Percentiles rank a stretch among this genome's conserved stretches.
phyloP scores from a whole-genome alignment of 2,329 filamentous ascomycete species.

The Cordyceps fumosorosea region DNA sequence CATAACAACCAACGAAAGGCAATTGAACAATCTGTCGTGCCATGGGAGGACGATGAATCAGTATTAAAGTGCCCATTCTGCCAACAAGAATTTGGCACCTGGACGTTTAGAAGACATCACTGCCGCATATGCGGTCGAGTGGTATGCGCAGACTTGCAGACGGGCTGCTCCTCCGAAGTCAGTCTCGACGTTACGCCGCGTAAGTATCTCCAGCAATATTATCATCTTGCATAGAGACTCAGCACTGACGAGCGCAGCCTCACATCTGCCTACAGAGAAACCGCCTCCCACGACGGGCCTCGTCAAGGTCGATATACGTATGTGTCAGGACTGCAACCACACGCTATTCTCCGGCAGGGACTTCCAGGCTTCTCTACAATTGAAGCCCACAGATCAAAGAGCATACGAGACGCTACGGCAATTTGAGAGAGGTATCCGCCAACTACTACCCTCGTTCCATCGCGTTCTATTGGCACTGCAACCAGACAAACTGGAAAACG shows the following conservation, averaged over 20 bases:
- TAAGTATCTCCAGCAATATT: slow-evolving; percentile 19
- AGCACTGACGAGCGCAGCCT: slow-evolving; percentile 16
- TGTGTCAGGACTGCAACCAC: slow-evolving; percentile 81
- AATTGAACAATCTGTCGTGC: slow-evolving; percentile 86
- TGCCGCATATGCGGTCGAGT: slow-evolving; percentile 90
- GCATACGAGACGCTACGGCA: slow-evolving; percentile 78
- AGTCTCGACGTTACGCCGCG: slow-evolving; percentile 65
- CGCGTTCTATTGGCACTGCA: slow-evolving; percentile 68
- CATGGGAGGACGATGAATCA: slow-evolving; percentile 85
- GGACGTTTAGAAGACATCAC: slow-evolving; percentile 89
- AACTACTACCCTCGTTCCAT: slow-evolving; percentile 79
- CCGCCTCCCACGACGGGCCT: slow-evolving; percentile 32
- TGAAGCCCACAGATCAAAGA: slow-evolving; percentile 67
- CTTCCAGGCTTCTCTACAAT: slow-evolving; percentile 62
- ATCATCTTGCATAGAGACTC: neutral
- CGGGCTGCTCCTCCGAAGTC: slow-evolving; percentile 77
- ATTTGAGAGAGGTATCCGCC: slow-evolving; percentile 79
- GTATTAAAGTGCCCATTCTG: slow-evolving; percentile 86
- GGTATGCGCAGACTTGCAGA: slow-evolving; percentile 81
- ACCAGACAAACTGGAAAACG: slow-evolving; percentile 34
- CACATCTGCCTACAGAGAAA: slow-evolving; percentile 41
- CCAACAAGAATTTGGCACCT: slow-evolving; percentile 89
- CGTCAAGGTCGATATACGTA: slow-evolving; percentile 72
- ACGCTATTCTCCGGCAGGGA: slow-evolving; percentile 62
- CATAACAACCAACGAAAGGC: slow-evolving; percentile 71